A percentile compares a stretch with the other conserved stretches of the same genome.
phyloP scores from a whole-genome alignment of 148 eudicot genomes.

The Nepenthes mirabilis region DNA sequence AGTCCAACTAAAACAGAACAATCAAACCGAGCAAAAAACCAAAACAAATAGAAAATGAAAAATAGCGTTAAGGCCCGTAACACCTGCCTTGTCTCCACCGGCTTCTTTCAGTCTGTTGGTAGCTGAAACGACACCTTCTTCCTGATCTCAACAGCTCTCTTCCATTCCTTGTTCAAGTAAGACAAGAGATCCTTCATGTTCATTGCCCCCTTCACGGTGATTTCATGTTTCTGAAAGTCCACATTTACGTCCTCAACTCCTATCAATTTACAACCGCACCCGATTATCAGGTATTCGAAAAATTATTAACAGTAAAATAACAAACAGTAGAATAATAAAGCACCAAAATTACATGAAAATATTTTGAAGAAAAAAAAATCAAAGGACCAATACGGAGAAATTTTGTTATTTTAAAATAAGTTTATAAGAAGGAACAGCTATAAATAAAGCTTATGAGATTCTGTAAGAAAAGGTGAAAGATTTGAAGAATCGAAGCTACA shows the following conservation, averaged over 20 bases:
- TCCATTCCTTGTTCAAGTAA: constrained; percentile 50
- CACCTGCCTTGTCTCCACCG: background rate
- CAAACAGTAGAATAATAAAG: too few species aligned
- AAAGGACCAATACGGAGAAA: background rate
- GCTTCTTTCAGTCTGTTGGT: too few species aligned
- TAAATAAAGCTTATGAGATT: too few species aligned
- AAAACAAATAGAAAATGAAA: too few species aligned
- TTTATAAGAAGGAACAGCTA: background rate
- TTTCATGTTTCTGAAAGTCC: constrained; percentile 43
- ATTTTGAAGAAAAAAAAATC: background rate
- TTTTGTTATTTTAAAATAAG: background rate
- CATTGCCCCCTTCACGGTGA: constrained; percentile 62
- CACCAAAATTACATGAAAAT: background rate
- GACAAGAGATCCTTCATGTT: constrained; percentile 47
- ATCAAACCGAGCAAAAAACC: too few species aligned
- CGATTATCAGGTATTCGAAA: too few species aligned
- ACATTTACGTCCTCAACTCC: constrained; percentile 51
- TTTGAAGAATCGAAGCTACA: too few species aligned
- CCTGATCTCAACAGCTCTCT: constrained; percentile 37
- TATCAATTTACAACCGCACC: constrained; percentile 3
- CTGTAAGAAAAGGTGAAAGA: too few species aligned
- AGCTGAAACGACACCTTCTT: background rate
- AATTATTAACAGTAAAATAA: too few species aligned
- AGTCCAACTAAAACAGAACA: too few species aligned
- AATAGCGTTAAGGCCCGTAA: too few species aligned